Evolutionary conservation across 306 rosid genomes (phyloP), one percentile per base, ranked within the genome.

Genomic region (Herpetospermum pedunculosum): DNA sequence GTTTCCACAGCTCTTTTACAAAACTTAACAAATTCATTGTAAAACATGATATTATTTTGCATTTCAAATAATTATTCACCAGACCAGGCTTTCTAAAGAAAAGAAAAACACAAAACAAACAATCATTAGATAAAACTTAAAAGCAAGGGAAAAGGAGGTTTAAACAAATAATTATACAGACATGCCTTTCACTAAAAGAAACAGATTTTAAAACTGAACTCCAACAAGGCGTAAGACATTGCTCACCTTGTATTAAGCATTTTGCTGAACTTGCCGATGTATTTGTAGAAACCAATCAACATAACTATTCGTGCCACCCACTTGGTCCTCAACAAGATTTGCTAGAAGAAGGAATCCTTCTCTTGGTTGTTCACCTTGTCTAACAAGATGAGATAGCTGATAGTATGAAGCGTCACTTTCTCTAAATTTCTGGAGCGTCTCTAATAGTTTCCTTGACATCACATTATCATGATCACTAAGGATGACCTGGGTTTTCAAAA

Each of bases 351-450:
- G 96, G 84, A 83, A 82, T 53, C 99, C 96, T 85, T 95, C 99
- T 77, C 88, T 87, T 65, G 97, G 97, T 46, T 95, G 97, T 80
- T 95, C 97, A 8, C 99, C 97, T 88, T 91, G 99, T 87, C 99
- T 88, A 81, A 95, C 96, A 83, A 95, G 96, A 71, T 84, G 84
- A 77, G 90, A 82, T 72, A 84, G 75, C 77, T 83, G 96, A 83
- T 83, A 83, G 73, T 87, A 85, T 54, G 93, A 86, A 23, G 75
- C 78, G 58, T 91, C 90, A 4, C 76, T 79, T 81, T 85, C 92
- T 82, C 99, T 88, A 29, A 88, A 79, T 77, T 84, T 88, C 76
- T 87, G 64, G 35, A 95, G 88, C 41, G 84, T 77, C 83, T 78
- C 83, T 79, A 84, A 77, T 73, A 91, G 80, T 86, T 87, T 87